Base-by-base conservation (phyloP, 148 eudicot species). In the Spergularia bocconei region DNA sequence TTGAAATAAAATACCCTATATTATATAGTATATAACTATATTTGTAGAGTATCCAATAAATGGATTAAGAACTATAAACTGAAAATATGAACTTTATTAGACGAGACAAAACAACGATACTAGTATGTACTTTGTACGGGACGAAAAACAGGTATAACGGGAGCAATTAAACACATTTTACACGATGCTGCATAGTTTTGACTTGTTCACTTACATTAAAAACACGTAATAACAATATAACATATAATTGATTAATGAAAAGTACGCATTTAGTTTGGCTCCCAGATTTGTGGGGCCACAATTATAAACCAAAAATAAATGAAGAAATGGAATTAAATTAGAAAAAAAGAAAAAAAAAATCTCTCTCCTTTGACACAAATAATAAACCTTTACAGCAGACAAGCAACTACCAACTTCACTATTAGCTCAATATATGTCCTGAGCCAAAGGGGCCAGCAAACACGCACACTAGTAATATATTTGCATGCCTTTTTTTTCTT, bases 401-500 rank as follows among this genome's bases (percentile, higher is more conserved):
- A 56, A 23, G 17, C 72, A 71, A 70, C 83, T 79, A 80, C 79
- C 73, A 64, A 63, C 67, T 70, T 57, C 64, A 77, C 72, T 50
- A 50, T 13, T 21, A 3, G 36, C 36, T 10, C 68, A 19, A 41
- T 54, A 36, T 44, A 67, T 67, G 29, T 67, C 72, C 48, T 6
- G 51, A 74, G 63, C 36, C 36, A n/a, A 57, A 23, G 78, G 58
- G 57, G 38, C 76, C 83, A 63, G 53, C 71, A 64, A 71, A 75
- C 59, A 75, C 75, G 77, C 70, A 80, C 63, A 70, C 25, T 44
- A 60, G 11, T 65, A 47, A 21, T 21, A 60, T 11, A 11, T 9
- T 10, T 16, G 48, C 21, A 13, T 12, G 4, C 16, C 15, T 29
- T 38, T 39, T 1, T 38, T 15, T 54, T 3, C 16, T 20, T 25